Percentiles rank a stretch among this genome's conserved stretches.
These are phyloP conservation scores for Candida orba DNA, from an alignment of 805 yeast species.

Conservation along the genomic window DNA sequence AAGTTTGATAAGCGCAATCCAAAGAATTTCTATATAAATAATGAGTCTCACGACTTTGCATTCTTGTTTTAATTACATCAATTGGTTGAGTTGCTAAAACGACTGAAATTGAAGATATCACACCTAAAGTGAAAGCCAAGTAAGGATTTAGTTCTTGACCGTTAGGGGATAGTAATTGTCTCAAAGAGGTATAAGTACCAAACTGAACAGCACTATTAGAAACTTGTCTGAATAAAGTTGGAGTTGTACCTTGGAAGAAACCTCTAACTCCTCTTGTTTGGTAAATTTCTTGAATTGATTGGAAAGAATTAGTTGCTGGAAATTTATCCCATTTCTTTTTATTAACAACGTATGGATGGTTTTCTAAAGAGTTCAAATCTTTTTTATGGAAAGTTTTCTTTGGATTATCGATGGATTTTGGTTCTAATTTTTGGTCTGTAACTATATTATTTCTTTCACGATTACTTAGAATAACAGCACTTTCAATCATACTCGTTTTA, in stretches of 20 bases:
- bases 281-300: conserved; percentile 60
- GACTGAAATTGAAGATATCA: conserved; percentile 64
- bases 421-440: background rate
- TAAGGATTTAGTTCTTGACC: conserved; percentile 29
- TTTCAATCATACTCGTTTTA: conserved; percentile 75
- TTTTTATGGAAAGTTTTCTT: conserved; percentile 27
- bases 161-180: conserved; percentile 60
- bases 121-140: conserved; percentile 38
- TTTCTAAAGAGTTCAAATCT: conserved; percentile 12
- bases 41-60: conserved; percentile 72
- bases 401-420: conserved; percentile 7
- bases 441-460: conserved; percentile 10
- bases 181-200: conserved; percentile 70
- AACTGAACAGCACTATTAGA: conserved; percentile 77
- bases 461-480: conserved; percentile 34
- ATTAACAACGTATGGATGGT: conserved; percentile 26
- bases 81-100: conserved; percentile 80
- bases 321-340: conserved; percentile 34
- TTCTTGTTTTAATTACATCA: conserved; percentile 79
- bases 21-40: conserved; percentile 52
- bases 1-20: conserved; percentile 44
- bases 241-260: conserved; percentile 72
- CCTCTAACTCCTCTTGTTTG: conserved; percentile 66
- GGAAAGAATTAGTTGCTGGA: conserved; percentile 48
- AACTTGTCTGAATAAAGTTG: conserved; percentile 78